Percentiles rank a stretch among this genome's conserved stretches.
These are phyloP conservation scores for Salix exigua DNA, from an alignment of 345 rosid genomes.

Conservation along the genomic window DNA sequence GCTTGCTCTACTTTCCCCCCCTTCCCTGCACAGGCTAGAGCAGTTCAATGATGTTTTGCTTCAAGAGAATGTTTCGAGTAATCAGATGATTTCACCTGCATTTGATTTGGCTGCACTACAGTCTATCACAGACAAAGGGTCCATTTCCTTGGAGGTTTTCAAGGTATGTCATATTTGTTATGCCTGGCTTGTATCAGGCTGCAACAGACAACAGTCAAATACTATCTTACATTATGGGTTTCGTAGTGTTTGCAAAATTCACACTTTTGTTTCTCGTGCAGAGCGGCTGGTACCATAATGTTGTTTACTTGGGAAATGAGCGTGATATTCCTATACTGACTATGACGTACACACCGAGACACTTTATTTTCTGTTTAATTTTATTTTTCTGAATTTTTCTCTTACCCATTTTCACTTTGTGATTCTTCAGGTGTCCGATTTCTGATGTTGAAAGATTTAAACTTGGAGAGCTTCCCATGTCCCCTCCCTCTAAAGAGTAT, in stretches of 20 bases:
- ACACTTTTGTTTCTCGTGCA: slow-evolving; percentile 30
- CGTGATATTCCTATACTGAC: slow-evolving; percentile 58
- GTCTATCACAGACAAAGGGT: slow-evolving; percentile 36
- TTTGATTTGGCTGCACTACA: slow-evolving; percentile 51
- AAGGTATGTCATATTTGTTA: slow-evolving; percentile 32
- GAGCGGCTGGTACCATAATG: slow-evolving; percentile 69
- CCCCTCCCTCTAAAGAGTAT: slow-evolving; percentile 51
- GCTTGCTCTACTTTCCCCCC: not conserved
- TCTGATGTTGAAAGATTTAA: slow-evolving; percentile 39
- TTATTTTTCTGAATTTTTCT: not conserved
- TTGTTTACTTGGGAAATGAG: slow-evolving; percentile 71
- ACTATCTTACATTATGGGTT: not conserved
- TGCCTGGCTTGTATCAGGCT: not conserved
- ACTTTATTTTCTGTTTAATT: not conserved
- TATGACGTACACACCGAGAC: slow-evolving; percentile 54
- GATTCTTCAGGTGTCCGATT: slow-evolving; percentile 50
- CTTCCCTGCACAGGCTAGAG: slow-evolving; percentile 57
- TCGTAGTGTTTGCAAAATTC: not conserved
- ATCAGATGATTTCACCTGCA: slow-evolving; percentile 38
- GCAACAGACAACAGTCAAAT: not conserved
- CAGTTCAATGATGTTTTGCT: slow-evolving; percentile 83
- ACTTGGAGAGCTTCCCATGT: slow-evolving; percentile 44
- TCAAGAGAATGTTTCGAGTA: slow-evolving; percentile 55
- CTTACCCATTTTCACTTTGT: not conserved
- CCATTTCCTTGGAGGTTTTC: slow-evolving; percentile 46